Base-by-base conservation (phyloP, 164 flowering plant genomes). In the Chimonanthus salicifolius region DNA sequence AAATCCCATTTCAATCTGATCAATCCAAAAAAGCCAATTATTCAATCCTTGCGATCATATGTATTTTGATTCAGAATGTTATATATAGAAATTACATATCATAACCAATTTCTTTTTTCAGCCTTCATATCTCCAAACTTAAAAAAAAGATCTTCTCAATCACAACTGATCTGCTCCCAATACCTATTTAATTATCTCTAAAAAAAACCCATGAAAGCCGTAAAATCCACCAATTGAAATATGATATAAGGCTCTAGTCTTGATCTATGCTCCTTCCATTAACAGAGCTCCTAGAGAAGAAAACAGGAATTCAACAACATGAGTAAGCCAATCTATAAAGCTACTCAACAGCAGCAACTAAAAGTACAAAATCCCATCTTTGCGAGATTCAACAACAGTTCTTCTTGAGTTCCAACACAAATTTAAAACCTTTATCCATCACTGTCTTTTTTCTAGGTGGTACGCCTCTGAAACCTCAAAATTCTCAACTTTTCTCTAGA, bases 181-280 rank as follows among this genome's bases (percentile, higher is more conserved):
- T 33, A 33, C 33, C 33, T 33, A 33, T 33, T 33, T 33, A 33
- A 33, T 33, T 33, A 33, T 33, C 33, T 33, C 33, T 33, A 33
- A 33, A 33, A 33, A 33, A 33, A 33, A 45, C 47, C 44, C 46
- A 45, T 6, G 33, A 8, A 33, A 66, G 7, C 5, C 49, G 5
- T 44, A 16, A 68, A 68, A 47, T 49, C 54, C 51, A 16, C 54
- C 70, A n/a, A 68, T 68, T 48, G 43, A 48, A 47, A 68, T 33
- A n/a, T n/a, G 9, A 16, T 48, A 20, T 7, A 11, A 11, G 48
- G 6, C 4, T 6, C 16, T 44, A 66, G 45, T 44, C 13, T 33
- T 21, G 3, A 7, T 18, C 4, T 21, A 33, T n/a, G 21, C 11
- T 9, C 7, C 46, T 63, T 13, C 9, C 43, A 11, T 3, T 13